A percentile compares a stretch with the other conserved stretches of the same genome.
These are phyloP conservation scores for Apium graveolens DNA, from an alignment of 129 eudicot genomes.

Conservation along the genomic window DNA sequence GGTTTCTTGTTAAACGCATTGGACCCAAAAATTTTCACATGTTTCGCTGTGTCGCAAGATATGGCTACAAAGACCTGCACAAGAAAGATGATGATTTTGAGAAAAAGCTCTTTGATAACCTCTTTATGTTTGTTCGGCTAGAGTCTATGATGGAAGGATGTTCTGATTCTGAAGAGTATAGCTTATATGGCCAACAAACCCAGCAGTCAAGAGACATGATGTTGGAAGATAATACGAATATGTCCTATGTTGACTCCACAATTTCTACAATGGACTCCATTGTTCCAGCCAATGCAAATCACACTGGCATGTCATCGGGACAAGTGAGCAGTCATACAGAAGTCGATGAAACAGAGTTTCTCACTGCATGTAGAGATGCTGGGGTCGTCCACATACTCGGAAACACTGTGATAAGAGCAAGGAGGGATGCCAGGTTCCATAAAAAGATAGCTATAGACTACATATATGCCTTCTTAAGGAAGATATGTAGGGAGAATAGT, in stretches of 20 bases:
- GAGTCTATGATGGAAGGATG: constrained; percentile 98
- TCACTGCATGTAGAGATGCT: constrained; percentile 63
- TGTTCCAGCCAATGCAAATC: constrained; percentile 36
- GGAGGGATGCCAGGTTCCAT: constrained; percentile 53
- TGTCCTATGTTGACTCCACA: constrained; percentile 40
- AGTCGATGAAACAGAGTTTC: constrained; percentile 68
- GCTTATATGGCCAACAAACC: constrained; percentile 57
- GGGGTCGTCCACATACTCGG: constrained; percentile 95
- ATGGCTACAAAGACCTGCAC: constrained; percentile 91
- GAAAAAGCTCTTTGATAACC: constrained; percentile 63
- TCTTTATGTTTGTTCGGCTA: constrained; percentile 66
- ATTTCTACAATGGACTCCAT: constrained; percentile 69
- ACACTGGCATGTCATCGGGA: constrained; percentile 42
- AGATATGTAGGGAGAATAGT: constrained; percentile 93
- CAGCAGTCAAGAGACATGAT: constrained; percentile 40
- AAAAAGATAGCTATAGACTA: constrained; percentile 76
- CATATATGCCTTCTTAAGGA: constrained; percentile 77
- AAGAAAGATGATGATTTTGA: constrained; percentile 87
- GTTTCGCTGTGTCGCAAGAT: constrained; percentile 91
- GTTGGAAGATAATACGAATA: constrained; percentile 27
- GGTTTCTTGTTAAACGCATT: constrained; percentile 77
- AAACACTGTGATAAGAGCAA: constrained; percentile 69
- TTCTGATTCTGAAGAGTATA: constrained; percentile 80
- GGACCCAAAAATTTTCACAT: constrained; percentile 87
- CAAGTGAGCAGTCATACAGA: constrained; percentile 58